Evolutionary conservation across 2,329 filamentous ascomycete species (phyloP).

Genomic region (Botryosphaeria dothidea): DNA sequence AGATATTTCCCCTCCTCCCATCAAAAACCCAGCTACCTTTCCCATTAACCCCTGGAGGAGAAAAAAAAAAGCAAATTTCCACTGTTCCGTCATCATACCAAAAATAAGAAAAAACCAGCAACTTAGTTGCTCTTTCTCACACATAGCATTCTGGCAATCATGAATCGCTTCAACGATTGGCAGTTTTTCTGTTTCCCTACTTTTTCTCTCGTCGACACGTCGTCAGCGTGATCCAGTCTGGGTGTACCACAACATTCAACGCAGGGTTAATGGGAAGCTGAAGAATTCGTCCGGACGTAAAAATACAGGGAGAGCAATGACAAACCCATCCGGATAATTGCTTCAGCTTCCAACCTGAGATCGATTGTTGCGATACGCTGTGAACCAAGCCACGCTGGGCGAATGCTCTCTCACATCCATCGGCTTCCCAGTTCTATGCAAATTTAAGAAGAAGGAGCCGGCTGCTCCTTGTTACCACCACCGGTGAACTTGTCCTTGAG

Average conservation of each 20-base stretch:
- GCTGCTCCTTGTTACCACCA: slow-evolving; percentile 8
- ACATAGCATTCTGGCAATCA: neutral
- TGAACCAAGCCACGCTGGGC: neutral
- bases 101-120: neutral
- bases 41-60: neutral
- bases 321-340: neutral
- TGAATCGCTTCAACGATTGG: slow-evolving; percentile 15
- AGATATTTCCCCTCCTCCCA: neutral
- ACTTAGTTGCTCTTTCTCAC: neutral
- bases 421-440: neutral
- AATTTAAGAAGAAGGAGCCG: neutral
- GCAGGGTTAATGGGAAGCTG: neutral
- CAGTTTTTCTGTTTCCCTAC: neutral
- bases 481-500: slow-evolving; percentile 49
- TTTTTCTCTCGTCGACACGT: neutral
- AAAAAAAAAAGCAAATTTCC: neutral
- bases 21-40: neutral
- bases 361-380: neutral
- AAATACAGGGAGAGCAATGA: neutral
- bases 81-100: neutral
- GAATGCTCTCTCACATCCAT: neutral
- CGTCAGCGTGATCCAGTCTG: neutral
- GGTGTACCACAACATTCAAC: neutral
- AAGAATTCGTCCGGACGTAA: neutral
- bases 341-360: neutral